Conservation (phyloP, 176 grass and related monocot species). For the Carex myosuroides region DNA sequence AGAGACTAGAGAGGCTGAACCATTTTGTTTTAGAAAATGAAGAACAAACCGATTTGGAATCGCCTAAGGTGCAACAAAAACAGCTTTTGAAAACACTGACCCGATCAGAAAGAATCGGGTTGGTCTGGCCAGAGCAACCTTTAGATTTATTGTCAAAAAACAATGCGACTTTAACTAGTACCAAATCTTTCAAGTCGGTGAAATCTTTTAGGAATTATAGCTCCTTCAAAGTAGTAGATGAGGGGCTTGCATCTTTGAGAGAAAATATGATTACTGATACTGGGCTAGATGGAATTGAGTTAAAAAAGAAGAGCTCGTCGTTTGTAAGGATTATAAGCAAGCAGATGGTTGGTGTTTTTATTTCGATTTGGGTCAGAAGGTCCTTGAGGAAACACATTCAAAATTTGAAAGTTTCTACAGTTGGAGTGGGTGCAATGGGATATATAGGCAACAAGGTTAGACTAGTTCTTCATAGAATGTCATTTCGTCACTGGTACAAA, state of each 20-base stretch:
- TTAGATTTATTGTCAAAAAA: conserved; percentile 45
- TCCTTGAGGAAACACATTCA: conserved; percentile 63
- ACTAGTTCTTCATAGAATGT: not conserved
- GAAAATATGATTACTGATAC: conserved; percentile 28
- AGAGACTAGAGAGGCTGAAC: conserved; percentile 39
- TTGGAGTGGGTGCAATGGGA: conserved; percentile 94
- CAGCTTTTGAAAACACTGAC: conserved; percentile 53
- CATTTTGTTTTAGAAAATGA: conserved; percentile 32
- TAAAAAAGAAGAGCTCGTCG: conserved; percentile 47
- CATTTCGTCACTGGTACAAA: not conserved
- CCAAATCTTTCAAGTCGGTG: conserved; percentile 36
- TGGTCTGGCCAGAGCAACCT: conserved; percentile 84
- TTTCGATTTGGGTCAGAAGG: conserved; percentile 72
- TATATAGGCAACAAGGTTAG: conserved; percentile 93
- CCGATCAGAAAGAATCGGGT: conserved; percentile 54
- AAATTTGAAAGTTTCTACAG: conserved; percentile 82
- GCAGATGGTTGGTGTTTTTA: conserved; percentile 85
- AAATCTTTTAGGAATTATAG: conserved; percentile 39
- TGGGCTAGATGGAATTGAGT: conserved; percentile 11
- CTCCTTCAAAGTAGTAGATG: conserved; percentile 20
- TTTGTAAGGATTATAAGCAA: conserved; percentile 89
- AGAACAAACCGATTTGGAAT: conserved; percentile 8
- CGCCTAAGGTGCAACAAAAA: conserved; percentile 20
- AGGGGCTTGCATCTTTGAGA: conserved; percentile 10
- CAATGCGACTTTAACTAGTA: conserved; percentile 13